phyloP scores from a whole-genome alignment of 345 rosid species.

The Eucalyptus erythrocorys region DNA sequence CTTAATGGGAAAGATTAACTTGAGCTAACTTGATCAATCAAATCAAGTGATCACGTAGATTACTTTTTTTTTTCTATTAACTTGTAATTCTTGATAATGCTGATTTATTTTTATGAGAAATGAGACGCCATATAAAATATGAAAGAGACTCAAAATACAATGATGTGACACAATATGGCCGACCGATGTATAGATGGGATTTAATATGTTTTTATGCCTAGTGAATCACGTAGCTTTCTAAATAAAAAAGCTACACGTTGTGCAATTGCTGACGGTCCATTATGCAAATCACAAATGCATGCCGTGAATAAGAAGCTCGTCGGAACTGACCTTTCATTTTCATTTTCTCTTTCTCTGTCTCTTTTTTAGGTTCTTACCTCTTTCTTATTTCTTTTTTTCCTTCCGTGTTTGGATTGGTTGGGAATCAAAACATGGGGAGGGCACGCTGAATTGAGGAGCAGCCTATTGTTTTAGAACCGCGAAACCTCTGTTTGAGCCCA shows the following conservation, averaged over 20 bases:
- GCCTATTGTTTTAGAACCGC: not conserved
- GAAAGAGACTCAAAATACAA: not conserved
- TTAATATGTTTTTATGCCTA: not conserved
- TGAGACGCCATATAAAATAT: not conserved
- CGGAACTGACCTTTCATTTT: not conserved
- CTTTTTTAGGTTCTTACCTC: not conserved
- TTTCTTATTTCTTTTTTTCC: not conserved
- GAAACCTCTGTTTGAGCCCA: not conserved
- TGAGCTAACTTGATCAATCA: not conserved
- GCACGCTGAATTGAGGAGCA: not conserved
- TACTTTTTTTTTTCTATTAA: not conserved
- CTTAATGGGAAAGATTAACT: not conserved
- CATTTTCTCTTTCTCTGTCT: not conserved
- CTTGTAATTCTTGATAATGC: not conserved
- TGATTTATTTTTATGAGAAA: not conserved
- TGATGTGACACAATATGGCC: accelerated
- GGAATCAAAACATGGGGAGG: not conserved
- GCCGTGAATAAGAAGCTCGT: not conserved
- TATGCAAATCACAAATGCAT: not conserved
- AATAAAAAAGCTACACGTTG: not conserved
- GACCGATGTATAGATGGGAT: not conserved
- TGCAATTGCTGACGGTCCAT: not conserved
- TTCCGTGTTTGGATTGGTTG: not conserved
- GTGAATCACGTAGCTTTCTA: not conserved
- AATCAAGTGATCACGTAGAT: not conserved